Base-by-base conservation (phyloP, 192 early-diverging fungal genomes). In the Lobulomyces angularis region DNA sequence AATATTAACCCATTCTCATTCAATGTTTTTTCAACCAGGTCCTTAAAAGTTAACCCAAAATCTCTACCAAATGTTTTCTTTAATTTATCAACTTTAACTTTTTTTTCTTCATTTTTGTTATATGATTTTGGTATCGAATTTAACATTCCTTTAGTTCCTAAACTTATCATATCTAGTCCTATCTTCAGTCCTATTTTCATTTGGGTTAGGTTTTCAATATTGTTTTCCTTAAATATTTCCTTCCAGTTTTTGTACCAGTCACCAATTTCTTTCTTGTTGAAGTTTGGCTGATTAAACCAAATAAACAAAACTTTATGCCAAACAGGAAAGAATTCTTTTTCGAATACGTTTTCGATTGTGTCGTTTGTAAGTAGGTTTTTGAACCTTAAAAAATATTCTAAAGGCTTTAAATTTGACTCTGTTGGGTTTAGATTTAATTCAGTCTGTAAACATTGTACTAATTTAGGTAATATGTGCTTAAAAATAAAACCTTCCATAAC, bases 321-420 rank as follows among this genome's bases (percentile, higher is more conserved):
- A 41, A 80, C 74, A 8, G 76, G 70, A 46, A 88, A 88, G 41
- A 91, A 81, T 41, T 85, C 84, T 27, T 74, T 77, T 36, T 77
- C 75, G 3, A 86, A 35, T 22, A 85, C 43, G 41, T 77, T 65
- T 8, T 59, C 60, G 29, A 85, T 58, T 0, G 78, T 46, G 0
- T 57, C 59, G 20, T 47, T 44, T 0, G 73, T 62, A 9, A 82
- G 49, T 20, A 77, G 33, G n/a, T 46, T 41, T 8, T 68, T 45
- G 84, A 85, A 91, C 19, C 51, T 49, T 22, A 87, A 43, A 3
- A 81, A 64, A 38, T 67, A 68, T 1, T 69, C 42, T 9, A 91
- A 55, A 1, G 81, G 70, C 30, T 67, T 60, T 21, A 81, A 54
- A 23, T 83, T 55, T 51, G 86, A 84, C 5, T 69, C 54, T 1